Conservation (phyloP, 768 basidiomycete genomes). For the Collybiopsis luxurians region DNA sequence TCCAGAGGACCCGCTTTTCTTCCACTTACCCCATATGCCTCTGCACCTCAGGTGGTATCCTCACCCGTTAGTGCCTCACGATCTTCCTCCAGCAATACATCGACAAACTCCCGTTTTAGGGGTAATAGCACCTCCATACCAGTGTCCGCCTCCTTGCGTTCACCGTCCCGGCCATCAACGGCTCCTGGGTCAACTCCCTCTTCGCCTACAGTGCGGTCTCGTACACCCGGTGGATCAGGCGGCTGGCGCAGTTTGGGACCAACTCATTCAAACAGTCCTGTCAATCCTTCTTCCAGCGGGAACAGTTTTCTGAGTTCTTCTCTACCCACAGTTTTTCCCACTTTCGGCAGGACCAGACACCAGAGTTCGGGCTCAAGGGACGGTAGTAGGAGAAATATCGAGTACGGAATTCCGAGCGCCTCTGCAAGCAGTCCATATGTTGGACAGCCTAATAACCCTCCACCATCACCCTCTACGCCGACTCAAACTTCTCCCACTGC, state of each 20-base stretch:
- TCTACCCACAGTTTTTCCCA: neutral
- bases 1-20: constrained; percentile 6
- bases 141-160: constrained; percentile 16
- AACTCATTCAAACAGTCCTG: neutral
- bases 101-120: neutral
- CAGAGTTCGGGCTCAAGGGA: neutral
- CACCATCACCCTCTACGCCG: neutral
- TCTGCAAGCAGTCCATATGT: neutral
- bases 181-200: constrained; percentile 19
- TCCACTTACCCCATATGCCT: constrained; percentile 18
- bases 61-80: neutral
- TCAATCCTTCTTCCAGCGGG: neutral
- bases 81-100: neutral
- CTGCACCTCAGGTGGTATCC: constrained; percentile 7
- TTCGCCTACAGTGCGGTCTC: constrained; percentile 15
- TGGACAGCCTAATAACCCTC: neutral
- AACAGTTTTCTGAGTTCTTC: neutral
- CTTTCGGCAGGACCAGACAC: neutral
- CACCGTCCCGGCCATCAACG: constrained; percentile 16
- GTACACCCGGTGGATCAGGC: constrained; percentile 2
- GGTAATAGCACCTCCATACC: constrained; percentile 11
- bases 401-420: neutral
- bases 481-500: too few relatives aligned
- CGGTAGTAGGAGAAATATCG: neutral
- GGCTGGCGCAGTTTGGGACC: neutral